Percentiles rank a stretch among this genome's conserved stretches.
Conservation (phyloP, 163 green algal genomes). For the Chlamydomonas reinhardtii region DNA sequence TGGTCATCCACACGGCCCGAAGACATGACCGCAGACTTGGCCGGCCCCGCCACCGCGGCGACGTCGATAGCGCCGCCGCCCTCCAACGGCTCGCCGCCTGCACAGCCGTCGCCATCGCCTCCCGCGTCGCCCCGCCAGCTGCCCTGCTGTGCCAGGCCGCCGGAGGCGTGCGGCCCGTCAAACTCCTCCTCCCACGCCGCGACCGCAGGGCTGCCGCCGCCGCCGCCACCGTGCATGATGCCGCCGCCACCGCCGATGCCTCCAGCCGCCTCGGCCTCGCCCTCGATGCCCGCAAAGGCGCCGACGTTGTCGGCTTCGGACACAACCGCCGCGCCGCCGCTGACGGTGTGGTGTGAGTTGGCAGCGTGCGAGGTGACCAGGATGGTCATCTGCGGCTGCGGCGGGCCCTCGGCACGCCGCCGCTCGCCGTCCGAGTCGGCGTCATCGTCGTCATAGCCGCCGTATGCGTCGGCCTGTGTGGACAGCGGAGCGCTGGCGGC, state of each 20-base stretch:
- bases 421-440: slow-evolving; percentile 19
- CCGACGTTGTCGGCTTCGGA: slow-evolving; percentile 35
- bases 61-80: background rate
- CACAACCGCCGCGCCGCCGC: slow-evolving; percentile 38
- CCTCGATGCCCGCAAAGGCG: too few species aligned
- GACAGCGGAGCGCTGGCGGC: slow-evolving; percentile 9
- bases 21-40: slow-evolving; percentile 40
- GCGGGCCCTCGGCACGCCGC: slow-evolving; percentile 19
- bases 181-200: slow-evolving; percentile 49
- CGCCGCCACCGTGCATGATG: background rate
- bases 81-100: too few species aligned
- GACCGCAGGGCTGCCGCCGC: slow-evolving; percentile 13
- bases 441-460: slow-evolving; percentile 34
- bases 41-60: background rate
- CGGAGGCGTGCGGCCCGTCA: slow-evolving; percentile 3
- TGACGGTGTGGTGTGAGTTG: slow-evolving; percentile 47
- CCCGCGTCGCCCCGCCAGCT: slow-evolving; percentile 25
- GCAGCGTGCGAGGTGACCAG: slow-evolving; percentile 43
- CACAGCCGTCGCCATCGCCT: too few species aligned
- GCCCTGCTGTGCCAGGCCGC: slow-evolving; percentile 2
- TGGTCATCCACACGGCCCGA: slow-evolving; percentile 1
- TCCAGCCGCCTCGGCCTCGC: background rate
- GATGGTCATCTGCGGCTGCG: slow-evolving; percentile 47
- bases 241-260: background rate
- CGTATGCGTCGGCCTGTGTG: slow-evolving; percentile 35